Conservation (phyloP, 139 green algal genomes). For the Picochlorum sp. region DNA sequence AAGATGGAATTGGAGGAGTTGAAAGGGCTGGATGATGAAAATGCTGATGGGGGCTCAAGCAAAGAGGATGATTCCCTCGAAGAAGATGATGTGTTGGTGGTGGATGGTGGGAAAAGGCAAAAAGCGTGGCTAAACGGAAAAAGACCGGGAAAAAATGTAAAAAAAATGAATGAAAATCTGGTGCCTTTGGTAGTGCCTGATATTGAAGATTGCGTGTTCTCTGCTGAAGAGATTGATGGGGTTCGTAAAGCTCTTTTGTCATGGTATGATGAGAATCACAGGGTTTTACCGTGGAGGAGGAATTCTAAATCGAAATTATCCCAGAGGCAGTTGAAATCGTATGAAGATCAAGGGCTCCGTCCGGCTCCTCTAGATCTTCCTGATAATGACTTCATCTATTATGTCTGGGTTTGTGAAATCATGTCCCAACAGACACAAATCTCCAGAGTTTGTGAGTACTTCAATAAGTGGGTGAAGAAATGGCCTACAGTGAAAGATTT, state of each 20-base stretch:
- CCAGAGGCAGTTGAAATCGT: background rate
- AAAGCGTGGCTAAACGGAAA: background rate
- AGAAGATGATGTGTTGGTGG: background rate
- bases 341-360: conserved; percentile 1
- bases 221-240: conserved; percentile 2
- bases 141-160: background rate
- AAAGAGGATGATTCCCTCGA: background rate
- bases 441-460: conserved; percentile 35
- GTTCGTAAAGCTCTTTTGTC: conserved; percentile 41
- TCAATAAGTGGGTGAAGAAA: conserved; percentile 53
- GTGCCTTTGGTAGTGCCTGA: background rate
- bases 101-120: background rate
- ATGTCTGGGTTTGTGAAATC: conserved; percentile 78
- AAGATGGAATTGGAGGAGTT: too few relatives aligned
- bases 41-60: background rate
- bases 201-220: background rate
- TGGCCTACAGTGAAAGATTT: conserved; percentile 78
- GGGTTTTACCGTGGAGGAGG: conserved; percentile 80
- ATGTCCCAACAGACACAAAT: conserved; percentile 94
- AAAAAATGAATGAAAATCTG: background rate
- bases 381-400: conserved; percentile 74
- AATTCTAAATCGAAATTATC: conserved; percentile 45
- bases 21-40: background rate
- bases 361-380: conserved; percentile 31
- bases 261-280: conserved; percentile 85